Evolutionary conservation across 2,329 filamentous ascomycete species (phyloP), one percentile per base, ranked within the genome.

Genomic region (Trichoderma sp.): DNA sequence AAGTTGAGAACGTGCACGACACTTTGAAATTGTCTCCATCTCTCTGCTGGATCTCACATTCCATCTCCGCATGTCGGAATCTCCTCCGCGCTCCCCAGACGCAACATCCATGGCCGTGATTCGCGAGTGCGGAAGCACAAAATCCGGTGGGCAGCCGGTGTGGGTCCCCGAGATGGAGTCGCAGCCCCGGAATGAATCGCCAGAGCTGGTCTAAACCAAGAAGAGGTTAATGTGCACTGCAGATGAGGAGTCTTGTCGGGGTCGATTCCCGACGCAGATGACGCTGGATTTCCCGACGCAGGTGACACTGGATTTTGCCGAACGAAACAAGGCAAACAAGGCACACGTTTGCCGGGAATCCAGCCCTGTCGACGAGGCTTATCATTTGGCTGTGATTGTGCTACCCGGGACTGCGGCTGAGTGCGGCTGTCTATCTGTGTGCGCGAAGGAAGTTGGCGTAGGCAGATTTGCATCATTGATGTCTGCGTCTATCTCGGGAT

Each of bases 221-320:
- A 70, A 39, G 57, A 61, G 39, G 57, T 36, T 70, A 62, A 53
- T 47, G 57, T 15, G 21, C 4, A 12, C 51, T 43, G 64, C 47
- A 53, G 24, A 61, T 60, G 68, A 36, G 68, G 68, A 71, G 68
- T 24, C 43, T 11, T 57, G 70, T 73, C 72, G 72, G 72, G 51
- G 72, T 73, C 70, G 72, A 70, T 73, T 68, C 72, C 72, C 72
- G 72, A 63, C 60, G 47, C 69, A 30, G 26, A 32, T n/a, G 32
- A 21, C 21, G 21, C 21, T 26, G 61, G 66, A 61, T 34, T 21
- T n/a, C n/a, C 34, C 34, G 36, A 51, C 24, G 36, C 36, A 39
- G 36, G 6, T 39, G 36, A 39, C 15, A 18, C 15, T 39, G 34
- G 15, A 39, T 39, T n/a, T 43, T 43, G 39, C 39, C 39, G 15